A percentile compares a stretch with the other conserved stretches of the same genome.
These are phyloP conservation scores for Boletus reticuloceps DNA, from an alignment of 768 basidiomycete genomes.

Conservation along the genomic window DNA sequence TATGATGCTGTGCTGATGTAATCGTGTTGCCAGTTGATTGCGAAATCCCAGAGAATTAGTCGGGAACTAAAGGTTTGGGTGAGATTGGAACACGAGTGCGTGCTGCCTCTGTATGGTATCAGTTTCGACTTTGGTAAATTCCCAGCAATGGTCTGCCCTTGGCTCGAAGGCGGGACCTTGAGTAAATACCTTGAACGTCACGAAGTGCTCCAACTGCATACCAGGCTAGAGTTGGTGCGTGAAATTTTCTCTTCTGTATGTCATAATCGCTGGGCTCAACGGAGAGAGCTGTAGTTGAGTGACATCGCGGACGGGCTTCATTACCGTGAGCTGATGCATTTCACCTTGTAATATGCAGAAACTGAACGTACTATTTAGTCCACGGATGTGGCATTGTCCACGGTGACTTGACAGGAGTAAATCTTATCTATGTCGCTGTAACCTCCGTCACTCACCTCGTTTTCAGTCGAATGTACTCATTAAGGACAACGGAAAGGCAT, in stretches of 20 bases:
- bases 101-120: slow-evolving; percentile 30
- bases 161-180: slow-evolving; percentile 31
- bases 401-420: slow-evolving; percentile 45
- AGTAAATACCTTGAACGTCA: slow-evolving; percentile 20
- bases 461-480: slow-evolving; percentile 37
- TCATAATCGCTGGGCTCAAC: background rate
- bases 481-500: slow-evolving; percentile 28
- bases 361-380: slow-evolving; percentile 8
- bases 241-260: background rate
- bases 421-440: background rate
- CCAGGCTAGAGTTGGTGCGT: slow-evolving; percentile 19
- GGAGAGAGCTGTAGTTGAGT: slow-evolving; percentile 5
- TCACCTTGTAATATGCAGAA: background rate
- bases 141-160: slow-evolving; percentile 34
- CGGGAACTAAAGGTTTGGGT: slow-evolving; percentile 26
- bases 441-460: background rate
- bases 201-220: slow-evolving; percentile 2
- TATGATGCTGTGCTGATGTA: background rate
- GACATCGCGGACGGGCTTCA: slow-evolving; percentile 21
- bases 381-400: slow-evolving; percentile 35
- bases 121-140: slow-evolving; percentile 29
- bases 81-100: slow-evolving; percentile 25
- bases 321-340: slow-evolving; percentile 13
- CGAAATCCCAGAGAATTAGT: slow-evolving; percentile 5
- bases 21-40: background rate